Evolutionary conservation across 2,329 filamentous ascomycete species (phyloP).

Genomic region (Neofusicoccum kwambonambiense): DNA sequence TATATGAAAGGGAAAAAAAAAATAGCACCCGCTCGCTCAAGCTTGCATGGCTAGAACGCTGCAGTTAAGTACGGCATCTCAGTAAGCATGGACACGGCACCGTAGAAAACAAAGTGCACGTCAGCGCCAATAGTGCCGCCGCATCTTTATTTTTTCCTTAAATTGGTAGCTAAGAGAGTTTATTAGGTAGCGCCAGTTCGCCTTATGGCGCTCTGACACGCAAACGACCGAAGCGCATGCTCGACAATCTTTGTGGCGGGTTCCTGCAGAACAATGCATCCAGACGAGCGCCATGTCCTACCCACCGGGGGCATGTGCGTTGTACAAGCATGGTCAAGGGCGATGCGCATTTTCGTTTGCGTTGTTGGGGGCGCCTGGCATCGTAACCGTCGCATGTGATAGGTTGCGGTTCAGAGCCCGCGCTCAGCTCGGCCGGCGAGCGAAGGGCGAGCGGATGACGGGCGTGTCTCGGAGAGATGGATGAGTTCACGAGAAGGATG

Average conservation of each 20-base stretch:
- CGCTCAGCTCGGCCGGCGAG: background rate
- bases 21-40: background rate
- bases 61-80: background rate
- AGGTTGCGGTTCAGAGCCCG: background rate
- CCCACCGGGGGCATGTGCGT: background rate
- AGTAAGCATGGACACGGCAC: background rate
- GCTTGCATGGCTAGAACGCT: background rate
- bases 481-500: background rate
- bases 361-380: background rate
- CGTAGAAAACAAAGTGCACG: background rate
- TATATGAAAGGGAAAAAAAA: background rate
- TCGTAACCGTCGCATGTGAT: background rate
- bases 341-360: conserved; percentile 8
- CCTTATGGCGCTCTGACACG: conserved; percentile 8
- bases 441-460: background rate
- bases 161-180: conserved; percentile 1
- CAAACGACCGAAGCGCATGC: conserved; percentile 9
- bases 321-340: conserved; percentile 1
- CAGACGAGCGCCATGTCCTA: background rate
- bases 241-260: conserved; percentile 2
- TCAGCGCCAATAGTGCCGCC: background rate
- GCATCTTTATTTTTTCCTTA: conserved; percentile 1
- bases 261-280: conserved; percentile 9
- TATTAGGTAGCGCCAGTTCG: background rate
- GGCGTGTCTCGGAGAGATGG: conserved; percentile 11